Evolutionary conservation across 2,329 filamentous ascomycete species (phyloP).

Genomic region (Reticulascus tulasneorum): DNA sequence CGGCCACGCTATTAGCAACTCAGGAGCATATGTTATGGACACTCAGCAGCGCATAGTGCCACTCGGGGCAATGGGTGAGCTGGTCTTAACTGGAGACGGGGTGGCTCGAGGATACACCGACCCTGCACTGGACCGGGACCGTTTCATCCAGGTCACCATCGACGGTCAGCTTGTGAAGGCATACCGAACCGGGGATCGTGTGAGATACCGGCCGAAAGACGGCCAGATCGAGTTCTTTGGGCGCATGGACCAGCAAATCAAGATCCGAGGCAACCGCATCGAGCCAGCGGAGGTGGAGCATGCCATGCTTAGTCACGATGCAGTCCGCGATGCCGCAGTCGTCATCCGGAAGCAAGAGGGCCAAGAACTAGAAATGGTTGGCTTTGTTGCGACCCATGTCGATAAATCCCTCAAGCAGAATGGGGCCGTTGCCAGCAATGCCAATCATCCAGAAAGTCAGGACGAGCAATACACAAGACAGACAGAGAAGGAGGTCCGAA

Average conservation of each 20-base stretch:
- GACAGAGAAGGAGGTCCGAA: background rate
- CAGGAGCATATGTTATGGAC: constrained; percentile 20
- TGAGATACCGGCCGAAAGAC: constrained; percentile 7
- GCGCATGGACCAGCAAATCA: constrained; percentile 24
- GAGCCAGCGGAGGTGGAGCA: constrained; percentile 24
- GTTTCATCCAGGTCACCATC: constrained; percentile 14
- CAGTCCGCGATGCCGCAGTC: constrained; percentile 15
- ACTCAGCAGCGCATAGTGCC: constrained; percentile 16
- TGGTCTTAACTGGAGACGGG: constrained; percentile 22
- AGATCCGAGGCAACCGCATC: constrained; percentile 24
- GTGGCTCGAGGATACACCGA: constrained; percentile 20
- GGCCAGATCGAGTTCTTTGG: constrained; percentile 22
- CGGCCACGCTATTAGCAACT: constrained; percentile 16
- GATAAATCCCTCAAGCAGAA: background rate
- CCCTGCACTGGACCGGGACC: constrained; percentile 2
- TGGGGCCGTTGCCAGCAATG: too few species aligned
- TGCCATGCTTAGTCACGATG: constrained; percentile 7
- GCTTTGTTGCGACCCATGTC: background rate
- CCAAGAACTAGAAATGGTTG: background rate
- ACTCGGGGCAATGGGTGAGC: constrained; percentile 21
- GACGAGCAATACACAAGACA: background rate
- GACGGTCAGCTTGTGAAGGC: constrained; percentile 5
- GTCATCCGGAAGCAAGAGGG: constrained; percentile 9
- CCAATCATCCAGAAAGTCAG: too few species aligned
- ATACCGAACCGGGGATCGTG: constrained; percentile 23